Evolutionary conservation across 1,284 basidiomycete genomes (phyloP), one percentile per base, ranked within the genome.

Genomic region (Cerioporus squamosus): DNA sequence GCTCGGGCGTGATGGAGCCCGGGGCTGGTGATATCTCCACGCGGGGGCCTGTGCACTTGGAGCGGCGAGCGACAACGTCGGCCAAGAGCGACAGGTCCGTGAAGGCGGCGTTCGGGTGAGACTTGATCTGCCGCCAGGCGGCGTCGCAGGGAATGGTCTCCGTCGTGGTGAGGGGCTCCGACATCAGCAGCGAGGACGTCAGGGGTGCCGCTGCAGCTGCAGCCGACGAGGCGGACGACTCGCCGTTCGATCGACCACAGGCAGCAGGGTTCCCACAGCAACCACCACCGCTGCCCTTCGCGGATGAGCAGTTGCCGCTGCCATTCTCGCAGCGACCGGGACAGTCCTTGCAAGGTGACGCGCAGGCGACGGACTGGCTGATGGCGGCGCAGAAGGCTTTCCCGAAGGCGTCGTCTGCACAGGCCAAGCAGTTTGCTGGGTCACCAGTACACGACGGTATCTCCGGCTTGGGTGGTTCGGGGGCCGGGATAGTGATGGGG

Each of bases 41-140:
- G 43, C 81, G 81, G 17, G 92, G 88, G 9, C 91, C 91, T 1
- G 81, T 83, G 68, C 91, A 95, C 69, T 86, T 88, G 31, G 91
- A 89, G 44, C 91, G 82, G 47, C 91, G 86, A 2, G 92, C 90
- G 22, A 96, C 94, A 31, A 96, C 94, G 62, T 95, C 93, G 2
- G 94, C 94, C 45, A 96, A 82, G 39, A 95, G 79, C 0, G 86
- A 78, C 46, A 96, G 78, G 70, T 94, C 91, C 14, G 92, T 84
- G 70, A 93, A 95, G 44, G 86, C 83, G 52, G 91, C 87, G 64
- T 95, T 95, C 1, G 94, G 94, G 75, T 96, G 94, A 3, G 88
- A 87, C 76, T 95, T 95, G 64, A 96, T 79, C 62, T 88, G 87
- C 53, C 83, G 86, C 94, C 94, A 96, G 5, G 93, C 94, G 59